phyloP scores from a whole-genome alignment of 176 grass and related monocot species.

The Musa troglodytarum region DNA sequence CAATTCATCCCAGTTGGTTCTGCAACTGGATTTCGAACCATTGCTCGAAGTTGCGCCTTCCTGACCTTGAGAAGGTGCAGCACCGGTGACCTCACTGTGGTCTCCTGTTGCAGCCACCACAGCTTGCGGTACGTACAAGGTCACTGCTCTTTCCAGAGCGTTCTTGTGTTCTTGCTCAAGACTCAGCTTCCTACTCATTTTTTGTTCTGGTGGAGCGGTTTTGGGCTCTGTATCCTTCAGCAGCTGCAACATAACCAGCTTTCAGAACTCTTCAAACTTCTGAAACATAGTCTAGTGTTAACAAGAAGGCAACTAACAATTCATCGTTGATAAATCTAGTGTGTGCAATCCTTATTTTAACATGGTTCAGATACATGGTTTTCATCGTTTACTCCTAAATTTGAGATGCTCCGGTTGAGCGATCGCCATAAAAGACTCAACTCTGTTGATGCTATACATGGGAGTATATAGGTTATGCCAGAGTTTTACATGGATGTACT shows the following conservation, averaged over 20 bases:
- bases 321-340: too few relatives aligned
- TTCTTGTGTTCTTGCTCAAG: slow-evolving; percentile 70
- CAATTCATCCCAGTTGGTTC: slow-evolving; percentile 71
- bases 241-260: slow-evolving; percentile 32
- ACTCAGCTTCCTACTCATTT: slow-evolving; percentile 59
- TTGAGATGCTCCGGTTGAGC: too few relatives aligned
- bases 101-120: slow-evolving; percentile 34
- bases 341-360: too few relatives aligned
- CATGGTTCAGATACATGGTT: too few relatives aligned
- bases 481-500: too few relatives aligned
- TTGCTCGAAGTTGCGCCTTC: slow-evolving; percentile 7
- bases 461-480: too few relatives aligned
- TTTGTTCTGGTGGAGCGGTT: slow-evolving; percentile 39
- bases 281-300: not conserved
- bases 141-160: slow-evolving; percentile 56
- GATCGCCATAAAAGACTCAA: too few relatives aligned
- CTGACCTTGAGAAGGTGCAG: slow-evolving; percentile 8
- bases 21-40: slow-evolving; percentile 25
- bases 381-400: too few relatives aligned
- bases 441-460: too few relatives aligned
- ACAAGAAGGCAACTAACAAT: too few relatives aligned
- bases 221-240: slow-evolving; percentile 35
- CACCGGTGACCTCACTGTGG: slow-evolving; percentile 8
- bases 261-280: not conserved
- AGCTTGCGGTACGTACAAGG: slow-evolving; percentile 60